Evolutionary conservation across 2,329 filamentous ascomycete species (phyloP).

Genomic region (Bipolaris cookei): DNA sequence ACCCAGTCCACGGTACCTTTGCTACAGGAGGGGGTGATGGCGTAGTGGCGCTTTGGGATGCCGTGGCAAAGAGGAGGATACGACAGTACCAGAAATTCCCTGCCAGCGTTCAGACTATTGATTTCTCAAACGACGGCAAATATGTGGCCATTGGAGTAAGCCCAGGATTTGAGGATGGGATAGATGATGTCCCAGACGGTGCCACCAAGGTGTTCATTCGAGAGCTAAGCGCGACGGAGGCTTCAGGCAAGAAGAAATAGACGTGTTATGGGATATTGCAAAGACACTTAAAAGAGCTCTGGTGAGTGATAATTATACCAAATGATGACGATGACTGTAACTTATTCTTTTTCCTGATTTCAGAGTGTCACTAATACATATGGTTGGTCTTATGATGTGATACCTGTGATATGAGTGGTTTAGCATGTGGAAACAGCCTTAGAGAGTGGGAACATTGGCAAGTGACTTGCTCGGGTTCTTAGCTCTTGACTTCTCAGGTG

Average conservation of each 20-base stretch:
- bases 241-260: conserved; percentile 78
- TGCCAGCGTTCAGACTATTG: conserved; percentile 76
- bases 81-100: conserved; percentile 86
- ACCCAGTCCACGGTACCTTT: conserved; percentile 82
- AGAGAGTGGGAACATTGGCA: too few species aligned
- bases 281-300: background rate
- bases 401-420: background rate
- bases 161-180: conserved; percentile 86
- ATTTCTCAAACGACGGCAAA: conserved; percentile 78
- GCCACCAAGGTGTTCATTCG: conserved; percentile 77
- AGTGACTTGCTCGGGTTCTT: background rate
- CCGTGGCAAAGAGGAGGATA: conserved; percentile 85
- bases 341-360: background rate
- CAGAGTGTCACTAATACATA: background rate
- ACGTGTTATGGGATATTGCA: background rate
- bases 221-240: conserved; percentile 85
- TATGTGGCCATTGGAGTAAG: conserved; percentile 81
- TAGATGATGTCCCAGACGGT: conserved; percentile 78
- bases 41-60: conserved; percentile 92
- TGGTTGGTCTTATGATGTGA: background rate
- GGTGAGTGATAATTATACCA: conserved; percentile 3
- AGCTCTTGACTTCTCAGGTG: background rate
- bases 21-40: conserved; percentile 89
- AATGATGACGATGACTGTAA: background rate
- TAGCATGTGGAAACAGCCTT: background rate